A percentile compares a stretch with the other conserved stretches of the same genome.
phyloP scores from a whole-genome alignment of 768 basidiomycete genomes.

The Russula olivacea region DNA sequence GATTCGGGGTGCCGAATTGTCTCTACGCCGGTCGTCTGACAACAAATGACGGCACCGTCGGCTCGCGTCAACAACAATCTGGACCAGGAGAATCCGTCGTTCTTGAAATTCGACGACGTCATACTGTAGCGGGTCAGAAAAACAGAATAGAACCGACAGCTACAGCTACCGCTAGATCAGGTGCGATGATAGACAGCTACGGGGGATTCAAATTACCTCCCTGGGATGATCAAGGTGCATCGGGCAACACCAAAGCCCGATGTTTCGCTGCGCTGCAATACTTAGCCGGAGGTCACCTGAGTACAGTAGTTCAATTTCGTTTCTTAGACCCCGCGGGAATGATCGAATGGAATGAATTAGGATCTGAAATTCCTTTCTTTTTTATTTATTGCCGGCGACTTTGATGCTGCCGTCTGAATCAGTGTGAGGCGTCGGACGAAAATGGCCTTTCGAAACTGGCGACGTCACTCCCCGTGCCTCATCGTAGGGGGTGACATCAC shows the following conservation, averaged over 20 bases:
- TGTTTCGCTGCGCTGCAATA: too few species aligned
- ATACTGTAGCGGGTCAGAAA: conserved; percentile 1
- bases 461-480: background rate
- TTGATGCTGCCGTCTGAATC: background rate
- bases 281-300: conserved; percentile 7
- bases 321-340: background rate
- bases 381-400: background rate
- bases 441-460: background rate
- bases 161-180: background rate
- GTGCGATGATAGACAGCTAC: background rate
- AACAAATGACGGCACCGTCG: background rate
- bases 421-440: background rate
- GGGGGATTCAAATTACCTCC: conserved; percentile 2
- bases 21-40: background rate
- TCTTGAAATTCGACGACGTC: conserved; percentile 10
- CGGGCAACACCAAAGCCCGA: background rate
- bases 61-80: background rate
- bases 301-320: background rate
- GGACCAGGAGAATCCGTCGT: background rate
- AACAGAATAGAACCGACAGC: background rate
- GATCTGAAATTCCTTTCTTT: background rate
- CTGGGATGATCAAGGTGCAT: background rate
- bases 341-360: background rate
- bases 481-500: background rate
- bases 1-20: background rate